Evolutionary conservation across 345 rosid species (phyloP), one percentile per base, ranked within the genome.

Genomic region (Citrus mangshanensis): DNA sequence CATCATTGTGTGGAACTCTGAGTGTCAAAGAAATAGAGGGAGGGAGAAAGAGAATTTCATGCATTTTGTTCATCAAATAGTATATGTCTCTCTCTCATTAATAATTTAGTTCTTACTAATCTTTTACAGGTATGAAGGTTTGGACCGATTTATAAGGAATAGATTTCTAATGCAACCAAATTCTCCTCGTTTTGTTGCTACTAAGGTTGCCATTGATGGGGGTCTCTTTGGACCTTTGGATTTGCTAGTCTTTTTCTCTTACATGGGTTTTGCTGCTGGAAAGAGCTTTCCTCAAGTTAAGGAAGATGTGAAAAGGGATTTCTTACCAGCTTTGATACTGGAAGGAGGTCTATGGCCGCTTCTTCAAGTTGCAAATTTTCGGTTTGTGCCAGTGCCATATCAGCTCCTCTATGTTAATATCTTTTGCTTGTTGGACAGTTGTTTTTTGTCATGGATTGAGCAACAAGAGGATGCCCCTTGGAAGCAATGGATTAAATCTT

Each of bases 401-500:
- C 99, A 93, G 80, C 91, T 96, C 68, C 94, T 91, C 24, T 96
- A 96, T 61, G 96, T 92, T 77, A 96, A 93, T 79, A 73, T 87
- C 58, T 95, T 95, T 85, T 93, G 99, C 89, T 83, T 95, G 76
- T 74, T 96, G 75, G 98, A 96, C 90, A 91, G 97, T 40, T 90
- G 91, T 69, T 89, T 96, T 68, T 82, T 93, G 76, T 92, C 98
- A 14, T 96, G 97, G 98, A 56, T 92, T 6, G 98, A 93, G 73
- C 99, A 96, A 84, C 99, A 96, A 80, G 82, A 96, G 61, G 97
- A 93, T 77, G 98, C 99, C 14, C 85, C 96, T 18, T 93, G 97
- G 99, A 96, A 96, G 87, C 85, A 89, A 78, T 91, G 95, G 93
- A 89, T 95, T 69, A 82, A 87, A 32, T 86, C 86, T 65, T 87